phyloP scores from a whole-genome alignment of 129 eudicot genomes.

The Arctium minus region DNA sequence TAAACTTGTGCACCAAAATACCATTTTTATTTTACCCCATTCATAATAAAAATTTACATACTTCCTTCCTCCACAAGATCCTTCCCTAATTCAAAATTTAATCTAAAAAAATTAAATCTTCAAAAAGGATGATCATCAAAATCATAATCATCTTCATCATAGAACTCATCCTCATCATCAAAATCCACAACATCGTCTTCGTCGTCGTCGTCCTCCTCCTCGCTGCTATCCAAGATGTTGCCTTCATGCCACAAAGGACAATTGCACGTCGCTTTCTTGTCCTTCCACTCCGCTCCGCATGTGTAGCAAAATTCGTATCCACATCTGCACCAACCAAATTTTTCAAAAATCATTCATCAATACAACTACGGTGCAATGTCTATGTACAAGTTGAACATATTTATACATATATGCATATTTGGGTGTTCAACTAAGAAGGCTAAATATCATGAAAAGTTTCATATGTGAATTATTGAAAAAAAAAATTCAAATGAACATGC shows the following conservation, averaged over 20 bases:
- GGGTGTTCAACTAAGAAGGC: background rate
- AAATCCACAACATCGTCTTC: constrained; percentile 31
- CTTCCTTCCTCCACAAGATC: background rate
- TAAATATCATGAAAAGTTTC: background rate
- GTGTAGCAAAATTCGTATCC: constrained; percentile 84
- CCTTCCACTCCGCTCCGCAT: constrained; percentile 90
- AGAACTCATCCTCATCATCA: background rate
- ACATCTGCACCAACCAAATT: constrained; percentile 42
- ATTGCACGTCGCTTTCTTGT: constrained; percentile 66
- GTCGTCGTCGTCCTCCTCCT: constrained; percentile 26
- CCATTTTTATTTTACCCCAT: background rate
- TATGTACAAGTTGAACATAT: background rate
- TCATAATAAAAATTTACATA: too few species aligned
- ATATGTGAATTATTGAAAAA: background rate
- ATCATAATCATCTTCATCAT: constrained; percentile 12
- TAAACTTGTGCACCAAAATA: background rate
- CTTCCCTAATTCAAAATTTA: background rate
- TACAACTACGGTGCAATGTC: background rate
- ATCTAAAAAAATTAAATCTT: background rate
- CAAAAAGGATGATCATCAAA: background rate
- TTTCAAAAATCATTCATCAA: background rate
- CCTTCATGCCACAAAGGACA: constrained; percentile 72
- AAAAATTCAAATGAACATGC: background rate
- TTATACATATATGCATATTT: background rate
- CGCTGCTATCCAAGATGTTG: constrained; percentile 38